phyloP scores from a whole-genome alignment of 352 stramenopile species.

The Phytophthora pini region DNA sequence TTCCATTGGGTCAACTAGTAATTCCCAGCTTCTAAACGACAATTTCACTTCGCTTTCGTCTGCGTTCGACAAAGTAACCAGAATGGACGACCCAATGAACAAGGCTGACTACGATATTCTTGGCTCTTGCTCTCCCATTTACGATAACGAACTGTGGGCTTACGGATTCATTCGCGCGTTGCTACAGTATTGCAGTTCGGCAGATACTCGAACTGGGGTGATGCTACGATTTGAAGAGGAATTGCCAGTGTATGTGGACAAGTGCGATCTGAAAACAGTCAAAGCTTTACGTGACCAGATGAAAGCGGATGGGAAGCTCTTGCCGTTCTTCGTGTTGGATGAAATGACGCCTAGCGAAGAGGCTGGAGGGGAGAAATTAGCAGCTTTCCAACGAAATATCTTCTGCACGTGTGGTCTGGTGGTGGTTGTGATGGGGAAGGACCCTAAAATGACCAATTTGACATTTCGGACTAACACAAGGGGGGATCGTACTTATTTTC shows the following conservation, averaged over 20 bases:
- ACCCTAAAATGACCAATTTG: slow-evolving; percentile 22
- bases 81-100: not conserved
- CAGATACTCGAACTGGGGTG: not conserved
- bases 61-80: not conserved
- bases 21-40: not conserved
- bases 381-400: slow-evolving; percentile 41
- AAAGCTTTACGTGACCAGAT: not conserved
- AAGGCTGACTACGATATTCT: not conserved
- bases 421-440: slow-evolving; percentile 35
- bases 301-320: not conserved
- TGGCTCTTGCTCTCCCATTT: not conserved
- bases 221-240: slow-evolving; percentile 11
- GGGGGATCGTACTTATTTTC: not conserved
- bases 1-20: not conserved
- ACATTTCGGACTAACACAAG: no score
- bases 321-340: slow-evolving; percentile 26
- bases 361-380: slow-evolving; percentile 7
- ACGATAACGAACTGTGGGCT: slow-evolving; percentile 1
- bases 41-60: slow-evolving; percentile 2
- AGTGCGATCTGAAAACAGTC: slow-evolving; percentile 3
- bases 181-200: slow-evolving; percentile 2
- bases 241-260: slow-evolving; percentile 1
- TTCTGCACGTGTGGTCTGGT: slow-evolving; percentile 34
- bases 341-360: not conserved
- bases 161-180: slow-evolving; percentile 16